Conservation (phyloP, 2,329 filamentous ascomycete species). For the Monascus ruber region DNA sequence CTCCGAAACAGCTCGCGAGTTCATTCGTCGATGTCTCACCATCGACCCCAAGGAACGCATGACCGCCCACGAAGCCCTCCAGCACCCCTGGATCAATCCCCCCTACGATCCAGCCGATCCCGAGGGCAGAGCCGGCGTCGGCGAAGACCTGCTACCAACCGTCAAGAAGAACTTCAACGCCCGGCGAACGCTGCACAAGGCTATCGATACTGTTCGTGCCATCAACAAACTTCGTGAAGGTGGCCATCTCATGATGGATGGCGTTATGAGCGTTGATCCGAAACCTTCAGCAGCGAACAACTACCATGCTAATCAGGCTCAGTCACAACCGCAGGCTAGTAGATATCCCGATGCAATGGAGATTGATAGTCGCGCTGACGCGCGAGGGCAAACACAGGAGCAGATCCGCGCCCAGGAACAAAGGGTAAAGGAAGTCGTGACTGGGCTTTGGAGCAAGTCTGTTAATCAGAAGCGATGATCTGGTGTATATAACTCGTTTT, state of each 20-base stretch:
- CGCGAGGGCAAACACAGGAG: slow-evolving; percentile 49
- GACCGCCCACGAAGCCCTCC: slow-evolving; percentile 70
- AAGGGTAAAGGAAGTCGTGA: slow-evolving; percentile 47
- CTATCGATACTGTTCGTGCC: slow-evolving; percentile 56
- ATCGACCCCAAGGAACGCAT: slow-evolving; percentile 79
- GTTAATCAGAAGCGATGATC: slow-evolving; percentile 10
- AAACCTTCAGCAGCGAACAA: slow-evolving; percentile 36
- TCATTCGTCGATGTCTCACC: slow-evolving; percentile 84
- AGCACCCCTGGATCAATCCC: slow-evolving; percentile 54
- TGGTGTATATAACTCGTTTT: neutral
- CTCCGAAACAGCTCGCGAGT: slow-evolving; percentile 73
- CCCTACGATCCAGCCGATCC: slow-evolving; percentile 36
- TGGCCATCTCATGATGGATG: slow-evolving; percentile 52
- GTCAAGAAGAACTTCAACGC: slow-evolving; percentile 64
- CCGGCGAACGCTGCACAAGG: slow-evolving; percentile 52
- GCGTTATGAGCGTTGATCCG: slow-evolving; percentile 46
- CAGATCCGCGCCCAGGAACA: slow-evolving; percentile 51
- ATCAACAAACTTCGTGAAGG: slow-evolving; percentile 57
- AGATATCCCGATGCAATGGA: slow-evolving; percentile 29
- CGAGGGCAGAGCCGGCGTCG: slow-evolving; percentile 20
- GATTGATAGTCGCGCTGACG: slow-evolving; percentile 49
- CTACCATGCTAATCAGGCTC: slow-evolving; percentile 29
- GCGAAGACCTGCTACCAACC: slow-evolving; percentile 49
- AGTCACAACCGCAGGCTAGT: slow-evolving; percentile 8
- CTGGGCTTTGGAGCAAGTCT: slow-evolving; percentile 42